Evolutionary conservation across 2,329 filamentous ascomycete genomes (phyloP).

Genomic region (Penicillium crustosum): DNA sequence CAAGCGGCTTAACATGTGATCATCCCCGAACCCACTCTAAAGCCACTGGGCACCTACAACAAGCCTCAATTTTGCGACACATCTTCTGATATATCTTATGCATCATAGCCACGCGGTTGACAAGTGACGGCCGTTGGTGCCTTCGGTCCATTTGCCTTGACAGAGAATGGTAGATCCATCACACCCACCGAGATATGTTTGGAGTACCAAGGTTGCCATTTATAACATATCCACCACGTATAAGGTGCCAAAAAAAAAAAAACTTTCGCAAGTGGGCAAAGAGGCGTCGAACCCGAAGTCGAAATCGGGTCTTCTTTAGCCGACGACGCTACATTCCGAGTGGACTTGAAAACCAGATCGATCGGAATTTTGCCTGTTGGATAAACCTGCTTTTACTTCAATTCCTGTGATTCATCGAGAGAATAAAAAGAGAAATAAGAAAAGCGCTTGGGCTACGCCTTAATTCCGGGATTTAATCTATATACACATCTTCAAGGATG

Average conservation of each 20-base stretch:
- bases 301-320: neutral
- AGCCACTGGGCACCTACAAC: neutral
- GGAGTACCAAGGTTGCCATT: neutral
- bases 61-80: neutral
- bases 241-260: neutral
- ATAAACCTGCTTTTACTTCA: neutral
- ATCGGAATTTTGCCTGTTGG: neutral
- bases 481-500: neutral
- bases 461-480: neutral
- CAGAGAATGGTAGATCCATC: neutral
- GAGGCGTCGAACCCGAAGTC: neutral
- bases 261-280: neutral
- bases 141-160: neutral
- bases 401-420: neutral
- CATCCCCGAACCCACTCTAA: neutral
- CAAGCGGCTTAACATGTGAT: neutral
- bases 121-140: conserved; percentile 3
- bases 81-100: neutral
- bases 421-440: neutral
- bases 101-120: conserved; percentile 15
- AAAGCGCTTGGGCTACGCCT: neutral
- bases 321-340: conserved; percentile 5
- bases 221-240: neutral
- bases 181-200: neutral
- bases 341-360: neutral